Evolutionary conservation across 208 protist genomes (phyloP).

Genomic region (Crithidia bombi): DNA sequence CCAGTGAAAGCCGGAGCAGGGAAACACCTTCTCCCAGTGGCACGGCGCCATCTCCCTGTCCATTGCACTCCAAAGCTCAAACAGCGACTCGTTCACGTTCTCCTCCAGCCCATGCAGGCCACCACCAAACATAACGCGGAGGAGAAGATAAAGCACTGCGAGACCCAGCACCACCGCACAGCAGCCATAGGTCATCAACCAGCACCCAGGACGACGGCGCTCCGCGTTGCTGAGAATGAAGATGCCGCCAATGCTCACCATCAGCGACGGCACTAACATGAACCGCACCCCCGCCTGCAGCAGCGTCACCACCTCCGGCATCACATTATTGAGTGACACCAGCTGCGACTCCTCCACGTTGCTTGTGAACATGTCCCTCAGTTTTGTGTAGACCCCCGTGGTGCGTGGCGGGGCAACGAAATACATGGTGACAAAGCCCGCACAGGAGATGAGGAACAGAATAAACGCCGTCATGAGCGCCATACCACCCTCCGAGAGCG

Average conservation of each 20-base stretch:
- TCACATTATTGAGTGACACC: neutral
- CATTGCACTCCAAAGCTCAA: neutral
- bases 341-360: neutral
- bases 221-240: conserved; percentile 7
- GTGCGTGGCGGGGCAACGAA: conserved; percentile 16
- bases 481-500: conserved; percentile 31
- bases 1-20: conserved; percentile 41
- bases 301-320: conserved; percentile 15
- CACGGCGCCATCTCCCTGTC: conserved; percentile 13
- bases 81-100: conserved; percentile 2
- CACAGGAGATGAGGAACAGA: conserved; percentile 17
- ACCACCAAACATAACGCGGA: conserved; percentile 3
- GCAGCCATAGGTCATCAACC: neutral
- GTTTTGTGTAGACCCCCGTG: neutral
- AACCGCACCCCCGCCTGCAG: conserved; percentile 11
- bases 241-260: neutral
- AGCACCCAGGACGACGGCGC: conserved; percentile 14
- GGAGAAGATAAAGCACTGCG: conserved; percentile 10
- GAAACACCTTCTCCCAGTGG: conserved; percentile 27
- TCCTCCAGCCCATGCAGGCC: conserved; percentile 2
- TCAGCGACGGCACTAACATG: conserved; percentile 4
- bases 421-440: conserved; percentile 13
- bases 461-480: conserved; percentile 20
- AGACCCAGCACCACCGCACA: neutral
- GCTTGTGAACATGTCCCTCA: neutral